Base-by-base conservation (phyloP, 164 flowering plant species). In the Pachysandra terminalis region DNA sequence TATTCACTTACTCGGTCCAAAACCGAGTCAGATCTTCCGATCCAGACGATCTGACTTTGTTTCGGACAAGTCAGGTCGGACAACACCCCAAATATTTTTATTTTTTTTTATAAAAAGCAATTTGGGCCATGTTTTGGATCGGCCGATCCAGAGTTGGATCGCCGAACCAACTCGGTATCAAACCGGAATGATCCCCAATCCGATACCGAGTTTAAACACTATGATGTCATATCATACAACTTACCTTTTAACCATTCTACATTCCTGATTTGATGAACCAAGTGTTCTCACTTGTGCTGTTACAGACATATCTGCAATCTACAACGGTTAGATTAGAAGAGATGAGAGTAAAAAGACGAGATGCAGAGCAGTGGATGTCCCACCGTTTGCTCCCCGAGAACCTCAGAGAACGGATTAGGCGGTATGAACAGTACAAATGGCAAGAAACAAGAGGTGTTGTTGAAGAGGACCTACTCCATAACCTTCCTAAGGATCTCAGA, bases 341-440 rank as follows among this genome's bases (percentile, higher is more conserved):
- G 73, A 82, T 82, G 90, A 82, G 90, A 70, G 80, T 86, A 56
- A 84, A 84, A 70, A 80, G 81, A 66, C 80, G 81, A 72, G 91
- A 87, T 76, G 84, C 87, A 26, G 89, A 85, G 71, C 87, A 87
- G 73, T 87, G 91, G 91, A 87, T 87, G 91, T 77, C 86, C 9
- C 88, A 85, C 65, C 85, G 89, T 10, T 67, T 81, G 67, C 91
- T 87, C 64, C 91, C 91, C 6, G 83, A 85, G 35, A 59, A 56
- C 56, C 61, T 87, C 57, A 77, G 84, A 72, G 86, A 83, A 67
- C 80, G 87, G 23, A 81, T 85, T 58, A 80, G 85, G 66, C 74
- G 83, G 21, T 83, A 85, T 72, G 89, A 85, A 52, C 89, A 87
- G 57, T 85, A 82, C 72, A 85, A 78, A 71, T 87, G 91, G 91